Evolutionary conservation across 352 stramenopile genomes (phyloP), one percentile per base, ranked within the genome.

Genomic region (Thraustotheca clavata): DNA sequence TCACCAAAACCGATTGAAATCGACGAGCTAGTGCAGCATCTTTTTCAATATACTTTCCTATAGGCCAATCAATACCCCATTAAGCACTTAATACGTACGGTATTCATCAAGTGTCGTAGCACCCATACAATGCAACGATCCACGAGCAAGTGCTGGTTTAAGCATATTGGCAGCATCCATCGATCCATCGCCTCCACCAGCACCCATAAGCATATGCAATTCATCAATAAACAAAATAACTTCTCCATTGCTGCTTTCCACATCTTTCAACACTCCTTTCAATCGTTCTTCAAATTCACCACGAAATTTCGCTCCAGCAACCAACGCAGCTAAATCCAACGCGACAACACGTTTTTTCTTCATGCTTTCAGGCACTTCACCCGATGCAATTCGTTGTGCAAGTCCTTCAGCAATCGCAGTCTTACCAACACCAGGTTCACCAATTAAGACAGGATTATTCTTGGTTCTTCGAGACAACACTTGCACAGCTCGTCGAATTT

Each of bases 371-470:
- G 96, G 96, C 27, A 99, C 95, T 79, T 98, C 95, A 3, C 89
- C 91, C 6, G 80, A 66, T 16, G 97, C 82, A 70, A 99, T 98
- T 34, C 94, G 84, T 75, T 98, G 95, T 31, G 96, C 96, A 14
- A 99, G 77, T n/a, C 95, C 96, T 74, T 98, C 90, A 0, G 84
- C 89, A 71, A 98, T 96, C 22, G 89, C 86, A 3, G 95, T 98
- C 74, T 98, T 98, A 62, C 94, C 94, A 32, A 98, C 94, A 62
- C 96, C 96, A 0, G 96, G 94, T 74, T 99, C 95, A 54, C 96
- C 96, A 67, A 99, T 98, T 39, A 99, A 76, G 43, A 98, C 91
- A 2, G 96, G 96, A 72, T 99, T 99, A 71, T 99, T 99, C 87
- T 99, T 99, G 29, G 93, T 98, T 20, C 96, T 77, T 14, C 96